These are phyloP conservation scores for Spiromastix sp. DNA, from an alignment of 2,329 filamentous ascomycete genomes.

Conservation along the genomic window DNA sequence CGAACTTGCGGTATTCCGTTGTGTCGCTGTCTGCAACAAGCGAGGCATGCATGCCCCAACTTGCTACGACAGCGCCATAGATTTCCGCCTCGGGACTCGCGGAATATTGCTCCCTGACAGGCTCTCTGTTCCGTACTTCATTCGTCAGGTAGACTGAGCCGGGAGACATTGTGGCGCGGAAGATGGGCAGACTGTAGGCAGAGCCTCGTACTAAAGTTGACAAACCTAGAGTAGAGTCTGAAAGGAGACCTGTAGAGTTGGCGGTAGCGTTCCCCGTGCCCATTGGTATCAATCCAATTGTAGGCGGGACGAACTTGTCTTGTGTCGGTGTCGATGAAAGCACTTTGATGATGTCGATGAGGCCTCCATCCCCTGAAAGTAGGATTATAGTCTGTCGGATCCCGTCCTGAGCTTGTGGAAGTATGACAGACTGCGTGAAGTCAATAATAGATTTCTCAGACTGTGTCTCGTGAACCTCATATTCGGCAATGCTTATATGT, in stretches of 20 bases:
- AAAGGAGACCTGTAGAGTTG: slow-evolving; percentile 26
- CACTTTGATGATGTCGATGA: slow-evolving; percentile 72
- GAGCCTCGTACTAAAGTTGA: slow-evolving; percentile 51
- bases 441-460: slow-evolving; percentile 54
- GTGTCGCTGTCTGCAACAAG: slow-evolving; percentile 90
- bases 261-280: slow-evolving; percentile 40
- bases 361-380: slow-evolving; percentile 77
- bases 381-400: slow-evolving; percentile 57
- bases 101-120: slow-evolving; percentile 10
- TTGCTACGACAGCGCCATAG: slow-evolving; percentile 73
- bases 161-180: slow-evolving; percentile 50
- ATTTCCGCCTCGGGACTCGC: slow-evolving; percentile 24
- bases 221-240: slow-evolving; percentile 33
- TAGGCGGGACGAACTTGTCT: slow-evolving; percentile 38
- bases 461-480: slow-evolving; percentile 51
- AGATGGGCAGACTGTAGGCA: slow-evolving; percentile 48
- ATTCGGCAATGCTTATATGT: slow-evolving; percentile 36
- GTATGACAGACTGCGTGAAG: slow-evolving; percentile 44
- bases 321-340: slow-evolving; percentile 28
- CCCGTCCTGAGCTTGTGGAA: slow-evolving; percentile 39
- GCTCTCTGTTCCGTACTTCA: slow-evolving; percentile 34
- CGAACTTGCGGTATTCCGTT: slow-evolving; percentile 64
- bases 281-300: slow-evolving; percentile 45
- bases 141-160: slow-evolving; percentile 39
- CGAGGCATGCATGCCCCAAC: slow-evolving; percentile 81